phyloP scores from a whole-genome alignment of 345 rosid species.

The Laguncularia racemosa region DNA sequence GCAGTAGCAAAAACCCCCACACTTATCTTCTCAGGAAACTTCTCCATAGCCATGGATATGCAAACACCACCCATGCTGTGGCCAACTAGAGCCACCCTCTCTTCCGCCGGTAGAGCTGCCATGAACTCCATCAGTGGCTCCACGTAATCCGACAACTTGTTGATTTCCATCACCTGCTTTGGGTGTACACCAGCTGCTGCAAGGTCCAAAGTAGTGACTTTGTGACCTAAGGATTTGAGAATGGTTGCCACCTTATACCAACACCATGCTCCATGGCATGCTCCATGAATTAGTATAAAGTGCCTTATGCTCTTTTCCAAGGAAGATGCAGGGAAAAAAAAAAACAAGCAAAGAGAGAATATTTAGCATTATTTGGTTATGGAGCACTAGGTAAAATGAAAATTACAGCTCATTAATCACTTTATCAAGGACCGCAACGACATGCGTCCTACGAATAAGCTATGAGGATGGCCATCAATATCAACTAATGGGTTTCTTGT shows the following conservation, averaged over 20 bases:
- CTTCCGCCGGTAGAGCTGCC: conserved; percentile 11
- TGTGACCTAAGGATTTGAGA: conserved; percentile 25
- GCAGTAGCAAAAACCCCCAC: conserved; percentile 17
- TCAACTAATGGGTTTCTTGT: too few relatives aligned
- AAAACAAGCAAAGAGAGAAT: too few relatives aligned
- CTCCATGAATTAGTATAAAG: conserved; percentile 38
- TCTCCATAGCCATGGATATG: conserved; percentile 28
- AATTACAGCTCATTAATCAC: too few relatives aligned
- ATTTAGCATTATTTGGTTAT: too few relatives aligned
- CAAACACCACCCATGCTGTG: conserved; percentile 28
- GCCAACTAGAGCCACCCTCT: conserved; percentile 30
- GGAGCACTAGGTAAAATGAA: too few relatives aligned
- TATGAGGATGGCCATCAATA: too few relatives aligned
- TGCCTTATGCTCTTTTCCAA: conserved; percentile 18
- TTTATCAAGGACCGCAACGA: too few relatives aligned
- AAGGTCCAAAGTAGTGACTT: conserved; percentile 29
- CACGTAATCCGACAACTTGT: conserved; percentile 6
- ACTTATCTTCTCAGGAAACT: conserved; percentile 18
- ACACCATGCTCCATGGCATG: conserved; percentile 38
- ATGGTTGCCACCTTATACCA: conserved; percentile 34
- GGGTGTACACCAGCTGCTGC: conserved; percentile 24
- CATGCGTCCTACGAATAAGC: too few relatives aligned
- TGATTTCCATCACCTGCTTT: conserved; percentile 13
- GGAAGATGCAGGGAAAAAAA: too few relatives aligned
- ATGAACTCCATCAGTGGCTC: conserved; percentile 21